A percentile compares a stretch with the other conserved stretches of the same genome.
These are phyloP conservation scores for Globisporangium carolinianum DNA, from an alignment of 352 stramenopile genomes.

Conservation along the genomic window DNA sequence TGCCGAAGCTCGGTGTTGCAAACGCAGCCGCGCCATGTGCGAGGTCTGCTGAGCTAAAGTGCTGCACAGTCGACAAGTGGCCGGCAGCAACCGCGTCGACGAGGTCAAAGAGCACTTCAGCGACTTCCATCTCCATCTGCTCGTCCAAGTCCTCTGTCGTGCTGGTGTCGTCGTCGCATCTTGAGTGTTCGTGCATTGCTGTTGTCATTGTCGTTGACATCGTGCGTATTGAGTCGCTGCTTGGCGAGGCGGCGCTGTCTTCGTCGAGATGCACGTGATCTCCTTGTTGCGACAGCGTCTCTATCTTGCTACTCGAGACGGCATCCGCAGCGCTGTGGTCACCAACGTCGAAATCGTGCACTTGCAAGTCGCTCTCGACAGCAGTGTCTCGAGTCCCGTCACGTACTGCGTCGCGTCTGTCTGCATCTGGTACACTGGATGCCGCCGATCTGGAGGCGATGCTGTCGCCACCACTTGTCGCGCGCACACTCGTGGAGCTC, in stretches of 20 bases:
- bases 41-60: neutral
- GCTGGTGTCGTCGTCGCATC: neutral
- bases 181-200: neutral
- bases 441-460: too few relatives aligned
- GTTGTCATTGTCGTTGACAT: neutral
- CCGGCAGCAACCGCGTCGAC: slow-evolving; percentile 22
- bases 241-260: too few relatives aligned
- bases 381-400: too few relatives aligned
- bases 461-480: neutral
- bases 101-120: slow-evolving; percentile 40
- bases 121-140: slow-evolving; percentile 29
- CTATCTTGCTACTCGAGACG: too few relatives aligned
- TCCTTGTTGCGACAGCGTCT: neutral
- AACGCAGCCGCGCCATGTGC: neutral
- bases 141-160: slow-evolving; percentile 9
- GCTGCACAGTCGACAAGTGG: neutral
- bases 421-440: too few relatives aligned
- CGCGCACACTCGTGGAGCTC: neutral
- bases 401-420: neutral
- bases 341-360: neutral
- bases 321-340: neutral
- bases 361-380: slow-evolving; percentile 3
- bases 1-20: neutral
- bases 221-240: too few relatives aligned
- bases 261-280: neutral